Evolutionary conservation across 331 rosid genomes (phyloP), one percentile per base, ranked within the genome.

Genomic region (Pyracantha coccinea): DNA sequence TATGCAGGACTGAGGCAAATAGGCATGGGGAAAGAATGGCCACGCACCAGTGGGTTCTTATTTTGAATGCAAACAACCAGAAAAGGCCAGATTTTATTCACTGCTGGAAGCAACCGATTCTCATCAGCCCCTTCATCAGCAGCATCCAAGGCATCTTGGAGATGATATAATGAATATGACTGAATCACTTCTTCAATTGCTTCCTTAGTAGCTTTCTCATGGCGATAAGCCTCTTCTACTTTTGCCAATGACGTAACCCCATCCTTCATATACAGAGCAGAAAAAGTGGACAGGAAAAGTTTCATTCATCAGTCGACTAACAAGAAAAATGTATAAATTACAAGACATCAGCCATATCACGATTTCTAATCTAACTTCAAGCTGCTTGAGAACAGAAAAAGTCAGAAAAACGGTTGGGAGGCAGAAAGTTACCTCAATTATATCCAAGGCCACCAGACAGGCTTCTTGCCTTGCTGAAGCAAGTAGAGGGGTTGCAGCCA

Each of bases 21-120:
- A 27, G 50, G 74, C 15, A 72, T 76, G 66, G 69, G 62, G 41
- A 64, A 61, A 33, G 61, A 80, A 70, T 24, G 67, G 79, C 15
- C 60, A 70, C 96, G 44, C 75, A 94, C 99, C 97, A 85, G 88
- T 3, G 93, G 88, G 74, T 83, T 89, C 71, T 78, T 90, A 78
- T 87, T 92, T 80, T 71, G 96, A 80, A 86, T 83, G 81, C 99
- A 92, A 60, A 86, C 81, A 63, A 90, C 88, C 81, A 94, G 72
- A 83, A 88, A 92, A 31, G 97, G 97, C 99, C 97, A 94, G 83
- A 92, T 85, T 78, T 90, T 94, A 83, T 92, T 94, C 93, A 92
- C 85, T 19, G 93, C 96, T 1, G 99, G 99, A 89, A 92, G 99
- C 83, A 92, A 71, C 87, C 99, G 78, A 80, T 92, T 94, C 75